Evolutionary conservation across 345 rosid species (phyloP), one percentile per base, ranked within the genome.

Genomic region (Brassica cretica): DNA sequence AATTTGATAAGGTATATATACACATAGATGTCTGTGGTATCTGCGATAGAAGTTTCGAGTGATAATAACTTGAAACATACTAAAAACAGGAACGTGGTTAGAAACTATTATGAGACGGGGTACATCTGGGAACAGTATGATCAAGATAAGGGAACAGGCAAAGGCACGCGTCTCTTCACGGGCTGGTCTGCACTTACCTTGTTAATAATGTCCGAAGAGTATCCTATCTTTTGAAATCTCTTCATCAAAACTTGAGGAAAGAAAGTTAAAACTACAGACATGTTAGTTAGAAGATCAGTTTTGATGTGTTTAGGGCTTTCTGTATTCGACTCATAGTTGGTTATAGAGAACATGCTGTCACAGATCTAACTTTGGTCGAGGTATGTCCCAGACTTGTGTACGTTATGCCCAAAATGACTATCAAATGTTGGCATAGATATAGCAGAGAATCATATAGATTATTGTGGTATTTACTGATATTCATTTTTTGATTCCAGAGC

Each of bases 41-140:
- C 4, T 2, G 12, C 27, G 2, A 35, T 62, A 33, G 59, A 73
- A 16, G 33, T 79, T 46, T 73, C 25, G 37, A 12, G n/a, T 32
- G 65, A 24, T 77, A 53, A 6, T 49, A 8, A 68, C 44, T 49
- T 66, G 77, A 53, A 61, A 44, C 51, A 62, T 68, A 15, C 18
- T 53, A 18, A 66, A 49, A 51, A 80, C 93, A 91, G 98, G 77
- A 93, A 91, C 67, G 89, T 93, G 72, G 93, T 95, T 63, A 73
- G 67, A 61, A 95, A 91, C 81, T 91, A 93, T 84, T 76, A 87
- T 69, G 72, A 82, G 70, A 93, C 96, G 0, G 97, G 99, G 41
- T 95, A 83, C 81, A 76, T 91, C 67, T 95, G 99, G 99, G 99
- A 95, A 77, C 99, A 95, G 73, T 93, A 93, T 83, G 96, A 91